Conservation (phyloP, 305 asterid genomes). For the Fraxinus xanthoxyloides region DNA sequence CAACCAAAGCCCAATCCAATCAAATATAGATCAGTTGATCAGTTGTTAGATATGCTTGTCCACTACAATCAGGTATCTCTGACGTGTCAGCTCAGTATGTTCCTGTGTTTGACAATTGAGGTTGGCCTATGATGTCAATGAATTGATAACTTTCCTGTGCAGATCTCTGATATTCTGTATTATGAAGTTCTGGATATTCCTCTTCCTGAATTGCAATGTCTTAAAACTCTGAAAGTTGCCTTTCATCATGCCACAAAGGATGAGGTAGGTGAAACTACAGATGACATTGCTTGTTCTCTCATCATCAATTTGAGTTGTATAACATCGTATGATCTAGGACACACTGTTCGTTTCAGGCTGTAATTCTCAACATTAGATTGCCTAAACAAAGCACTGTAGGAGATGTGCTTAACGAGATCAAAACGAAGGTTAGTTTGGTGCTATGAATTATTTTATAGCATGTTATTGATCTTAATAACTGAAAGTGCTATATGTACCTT, state of each 20-base stretch:
- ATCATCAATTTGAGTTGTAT: background rate
- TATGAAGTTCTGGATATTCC: constrained; percentile 81
- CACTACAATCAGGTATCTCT: constrained; percentile 47
- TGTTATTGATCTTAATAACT: background rate
- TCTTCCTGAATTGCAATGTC: constrained; percentile 77
- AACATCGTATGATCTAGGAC: constrained; percentile 5
- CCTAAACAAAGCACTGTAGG: constrained; percentile 69
- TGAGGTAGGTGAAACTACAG: constrained; percentile 45
- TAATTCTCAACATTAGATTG: constrained; percentile 55
- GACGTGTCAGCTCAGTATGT: background rate
- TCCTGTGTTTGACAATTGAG: background rate
- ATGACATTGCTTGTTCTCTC: background rate
- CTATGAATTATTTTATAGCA: constrained; percentile 9
- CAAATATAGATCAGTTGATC: constrained; percentile 35
- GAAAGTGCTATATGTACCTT: background rate
- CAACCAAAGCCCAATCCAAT: constrained; percentile 69
- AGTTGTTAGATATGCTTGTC: constrained; percentile 41
- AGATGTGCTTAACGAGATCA: constrained; percentile 70
- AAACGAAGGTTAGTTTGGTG: constrained; percentile 51
- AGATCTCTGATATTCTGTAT: constrained; percentile 68
- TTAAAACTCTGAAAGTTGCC: constrained; percentile 70
- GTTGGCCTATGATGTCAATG: constrained; percentile 18
- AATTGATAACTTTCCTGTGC: constrained; percentile 18
- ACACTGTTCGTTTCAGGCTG: constrained; percentile 39
- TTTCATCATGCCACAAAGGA: constrained; percentile 68